Conservation (phyloP, 805 yeast genomes). For the Babjeviella inositovora region DNA sequence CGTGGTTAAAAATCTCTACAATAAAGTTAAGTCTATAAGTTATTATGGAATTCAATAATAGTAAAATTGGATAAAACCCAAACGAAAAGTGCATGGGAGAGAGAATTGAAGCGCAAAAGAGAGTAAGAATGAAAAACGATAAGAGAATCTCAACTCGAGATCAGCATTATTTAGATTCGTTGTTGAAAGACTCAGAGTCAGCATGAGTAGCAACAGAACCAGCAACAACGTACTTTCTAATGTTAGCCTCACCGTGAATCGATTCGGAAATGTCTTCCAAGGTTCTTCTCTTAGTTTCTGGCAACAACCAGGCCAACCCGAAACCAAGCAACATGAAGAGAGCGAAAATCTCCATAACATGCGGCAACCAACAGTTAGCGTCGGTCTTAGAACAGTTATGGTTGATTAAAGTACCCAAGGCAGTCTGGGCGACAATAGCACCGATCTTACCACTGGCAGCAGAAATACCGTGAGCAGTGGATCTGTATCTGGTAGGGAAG, state of each 20-base stretch:
- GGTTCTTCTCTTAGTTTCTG: constrained; percentile 87
- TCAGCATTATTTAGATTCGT: too few species aligned
- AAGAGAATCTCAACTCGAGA: too few species aligned
- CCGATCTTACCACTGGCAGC: constrained; percentile 71
- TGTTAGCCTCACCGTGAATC: constrained; percentile 63
- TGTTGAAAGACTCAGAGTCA: too few species aligned
- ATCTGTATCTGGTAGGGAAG: constrained; percentile 91
- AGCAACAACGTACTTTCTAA: too few species aligned
- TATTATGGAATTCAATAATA: too few species aligned
- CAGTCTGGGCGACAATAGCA: constrained; percentile 62
- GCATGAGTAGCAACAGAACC: too few species aligned
- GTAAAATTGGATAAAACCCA: too few species aligned
- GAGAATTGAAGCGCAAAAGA: too few species aligned
- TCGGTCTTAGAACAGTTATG: constrained; percentile 55
- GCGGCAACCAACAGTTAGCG: constrained; percentile 70
- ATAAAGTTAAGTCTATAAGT: too few species aligned
- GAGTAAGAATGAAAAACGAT: too few species aligned
- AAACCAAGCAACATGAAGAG: constrained; percentile 79
- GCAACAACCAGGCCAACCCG: constrained; percentile 48
- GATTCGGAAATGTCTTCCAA: constrained; percentile 72
- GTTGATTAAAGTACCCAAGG: constrained; percentile 69
- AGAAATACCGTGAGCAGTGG: constrained; percentile 88
- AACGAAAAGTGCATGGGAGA: too few species aligned
- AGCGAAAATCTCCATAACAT: constrained; percentile 89
- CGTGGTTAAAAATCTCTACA: too few species aligned